phyloP scores from a whole-genome alignment of 179 eudicot genomes.

The Corrigiola litoralis region DNA sequence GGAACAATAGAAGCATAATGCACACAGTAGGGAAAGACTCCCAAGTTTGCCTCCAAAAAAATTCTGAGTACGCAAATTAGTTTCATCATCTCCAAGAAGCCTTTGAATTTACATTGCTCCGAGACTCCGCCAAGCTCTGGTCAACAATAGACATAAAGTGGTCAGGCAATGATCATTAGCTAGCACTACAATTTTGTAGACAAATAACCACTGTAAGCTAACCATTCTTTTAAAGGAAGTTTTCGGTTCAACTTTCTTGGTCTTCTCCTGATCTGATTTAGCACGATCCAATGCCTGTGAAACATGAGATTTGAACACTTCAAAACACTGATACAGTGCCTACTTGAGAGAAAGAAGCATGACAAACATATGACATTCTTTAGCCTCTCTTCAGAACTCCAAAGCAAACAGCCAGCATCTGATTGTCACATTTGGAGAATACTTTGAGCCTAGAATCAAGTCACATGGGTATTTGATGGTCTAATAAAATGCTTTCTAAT shows the following conservation, averaged over 20 bases:
- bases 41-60: constrained; percentile 14
- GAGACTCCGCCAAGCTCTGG: constrained; percentile 59
- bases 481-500: too few species aligned
- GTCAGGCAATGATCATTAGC: background rate
- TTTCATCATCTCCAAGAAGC: constrained; percentile 26
- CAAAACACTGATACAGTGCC: background rate
- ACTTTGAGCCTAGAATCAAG: too few species aligned
- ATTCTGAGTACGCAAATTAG: background rate
- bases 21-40: background rate
- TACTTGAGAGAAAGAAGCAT: background rate
- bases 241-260: constrained; percentile 46
- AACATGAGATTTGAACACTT: background rate
- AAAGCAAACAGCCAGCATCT: background rate
- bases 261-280: constrained; percentile 58
- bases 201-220: constrained; percentile 16
- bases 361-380: background rate
- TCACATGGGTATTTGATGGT: too few species aligned
- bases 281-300: constrained; percentile 82
- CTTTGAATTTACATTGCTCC: constrained; percentile 39
- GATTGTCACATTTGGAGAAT: too few species aligned
- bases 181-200: background rate
- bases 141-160: constrained; percentile 9
- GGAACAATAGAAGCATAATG: background rate
- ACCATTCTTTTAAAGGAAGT: constrained; percentile 88
- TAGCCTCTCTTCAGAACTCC: background rate